Base-by-base conservation (phyloP, 306 rosid genomes). In the Pueraria montana region DNA sequence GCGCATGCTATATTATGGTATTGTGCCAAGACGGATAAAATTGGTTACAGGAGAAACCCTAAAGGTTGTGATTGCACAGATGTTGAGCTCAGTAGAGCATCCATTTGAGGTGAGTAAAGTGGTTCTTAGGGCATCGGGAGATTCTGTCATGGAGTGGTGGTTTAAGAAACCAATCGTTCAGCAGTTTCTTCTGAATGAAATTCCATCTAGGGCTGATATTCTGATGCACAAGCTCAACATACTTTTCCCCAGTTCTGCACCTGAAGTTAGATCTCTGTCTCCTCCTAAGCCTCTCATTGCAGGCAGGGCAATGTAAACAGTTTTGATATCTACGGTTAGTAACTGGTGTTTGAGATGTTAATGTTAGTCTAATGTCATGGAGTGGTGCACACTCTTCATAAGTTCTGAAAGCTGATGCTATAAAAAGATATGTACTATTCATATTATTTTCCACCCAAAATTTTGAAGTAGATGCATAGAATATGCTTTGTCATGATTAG, bases 81-180 rank as follows among this genome's bases (percentile, higher is more conserved):
- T 92, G 92, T 84, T 96, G 89, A 89, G 88, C 89, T 91, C 98
- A 0, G 97, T 96, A 62, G 98, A 93, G 77, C 92, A 98, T 59
- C 99, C 96, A 14, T 96, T 96, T 84, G 99, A 96, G 92, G 98
- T 96, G 40, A 91, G 98, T 81, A 96, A 96, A 78, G 98, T 96
- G 82, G 99, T 96, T 78, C 85, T 96, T 69, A 91, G 99, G 78
- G 98, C 98, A 21, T 91, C 98, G 0, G 99, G 99, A 42, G 98
- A 96, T 82, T 90, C 97, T 11, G 92, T 91, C 82, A 92, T 96
- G 99, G 98, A 92, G 65, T 93, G 99, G 98, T 96, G 99, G 98
- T 96, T 91, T 77, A 96, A 93, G 89, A 96, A 96, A 84, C 98
- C 99, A 20, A 93, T 93, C 36, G 99, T 96, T 79, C 97, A 96